A percentile compares a stretch with the other conserved stretches of the same genome.
phyloP scores from a whole-genome alignment of 1,284 basidiomycete genomes.

The Puccinia horiana region DNA sequence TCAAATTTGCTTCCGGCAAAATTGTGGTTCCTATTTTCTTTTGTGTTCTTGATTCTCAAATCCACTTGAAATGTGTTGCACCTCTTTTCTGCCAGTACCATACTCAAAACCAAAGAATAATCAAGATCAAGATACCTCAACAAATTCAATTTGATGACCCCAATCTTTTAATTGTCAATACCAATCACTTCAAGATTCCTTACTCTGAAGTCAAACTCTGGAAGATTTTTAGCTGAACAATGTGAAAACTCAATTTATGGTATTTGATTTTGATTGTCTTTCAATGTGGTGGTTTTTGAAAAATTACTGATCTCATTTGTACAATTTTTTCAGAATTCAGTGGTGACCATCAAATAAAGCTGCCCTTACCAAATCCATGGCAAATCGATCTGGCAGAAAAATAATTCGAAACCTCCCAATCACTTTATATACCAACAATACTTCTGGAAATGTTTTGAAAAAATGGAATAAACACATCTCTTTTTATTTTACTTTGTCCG shows the following conservation, averaged over 20 bases:
- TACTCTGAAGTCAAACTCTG: not conserved
- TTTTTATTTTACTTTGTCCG: too few relatives aligned
- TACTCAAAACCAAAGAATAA: not conserved
- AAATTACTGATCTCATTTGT: not conserved
- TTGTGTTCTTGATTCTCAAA: not conserved
- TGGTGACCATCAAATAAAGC: not conserved
- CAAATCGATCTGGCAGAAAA: not conserved
- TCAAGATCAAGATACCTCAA: not conserved
- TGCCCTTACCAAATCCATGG: not conserved
- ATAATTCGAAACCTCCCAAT: not conserved
- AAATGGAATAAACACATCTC: too few relatives aligned
- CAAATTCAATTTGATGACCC: not conserved
- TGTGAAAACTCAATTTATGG: not conserved
- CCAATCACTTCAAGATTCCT: not conserved
- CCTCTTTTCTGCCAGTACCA: not conserved
- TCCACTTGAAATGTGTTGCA: not conserved
- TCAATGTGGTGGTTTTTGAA: constrained; percentile 3
- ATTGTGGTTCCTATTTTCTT: constrained; percentile 15
- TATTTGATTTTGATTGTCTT: not conserved
- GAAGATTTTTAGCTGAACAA: not conserved
- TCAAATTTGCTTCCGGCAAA: not conserved
- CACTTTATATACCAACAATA: not conserved
- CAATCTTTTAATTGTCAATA: not conserved
- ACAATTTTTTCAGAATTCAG: not conserved
- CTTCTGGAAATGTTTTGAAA: not conserved